A percentile compares a stretch with the other conserved stretches of the same genome.
These are phyloP conservation scores for Syzygium jambos DNA, from an alignment of 345 rosid genomes.

Conservation along the genomic window DNA sequence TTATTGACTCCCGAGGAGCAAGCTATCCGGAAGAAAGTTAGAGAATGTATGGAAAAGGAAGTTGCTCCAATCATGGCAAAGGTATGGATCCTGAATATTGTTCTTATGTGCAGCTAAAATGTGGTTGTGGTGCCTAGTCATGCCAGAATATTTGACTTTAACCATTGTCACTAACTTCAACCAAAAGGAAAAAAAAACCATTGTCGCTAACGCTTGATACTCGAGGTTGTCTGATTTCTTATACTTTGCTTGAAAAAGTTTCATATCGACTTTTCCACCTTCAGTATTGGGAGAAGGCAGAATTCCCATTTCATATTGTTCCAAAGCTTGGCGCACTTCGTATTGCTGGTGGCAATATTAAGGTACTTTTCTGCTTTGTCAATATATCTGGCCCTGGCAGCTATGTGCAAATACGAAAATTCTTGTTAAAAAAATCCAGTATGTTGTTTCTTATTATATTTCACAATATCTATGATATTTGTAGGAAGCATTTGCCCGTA, in stretches of 20 bases:
- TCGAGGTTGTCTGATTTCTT: background rate
- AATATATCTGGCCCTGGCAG: background rate
- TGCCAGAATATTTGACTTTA: background rate
- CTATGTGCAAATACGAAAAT: background rate
- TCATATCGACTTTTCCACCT: background rate
- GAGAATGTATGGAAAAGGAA: constrained; percentile 84
- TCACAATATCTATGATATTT: background rate
- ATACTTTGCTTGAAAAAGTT: background rate
- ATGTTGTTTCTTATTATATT: background rate
- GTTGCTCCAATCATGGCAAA: constrained; percentile 83
- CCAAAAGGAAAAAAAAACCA: too few species aligned
- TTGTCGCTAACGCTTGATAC: background rate
- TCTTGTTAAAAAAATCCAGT: background rate
- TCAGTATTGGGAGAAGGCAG: constrained; percentile 98
- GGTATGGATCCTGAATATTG: constrained; percentile 30
- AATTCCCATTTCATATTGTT: constrained; percentile 77
- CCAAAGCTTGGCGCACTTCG: constrained; percentile 62
- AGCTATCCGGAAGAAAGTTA: constrained; percentile 52
- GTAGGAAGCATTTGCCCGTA: background rate
- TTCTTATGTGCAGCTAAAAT: background rate
- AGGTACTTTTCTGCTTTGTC: constrained; percentile 32
- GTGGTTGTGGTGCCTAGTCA: background rate
- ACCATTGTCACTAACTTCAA: background rate
- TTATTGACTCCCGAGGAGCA: constrained; percentile 75
- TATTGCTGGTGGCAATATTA: constrained; percentile 83